Evolutionary conservation across 108 stramenopile genomes (phyloP).

Genomic region (Tribonema minus): DNA sequence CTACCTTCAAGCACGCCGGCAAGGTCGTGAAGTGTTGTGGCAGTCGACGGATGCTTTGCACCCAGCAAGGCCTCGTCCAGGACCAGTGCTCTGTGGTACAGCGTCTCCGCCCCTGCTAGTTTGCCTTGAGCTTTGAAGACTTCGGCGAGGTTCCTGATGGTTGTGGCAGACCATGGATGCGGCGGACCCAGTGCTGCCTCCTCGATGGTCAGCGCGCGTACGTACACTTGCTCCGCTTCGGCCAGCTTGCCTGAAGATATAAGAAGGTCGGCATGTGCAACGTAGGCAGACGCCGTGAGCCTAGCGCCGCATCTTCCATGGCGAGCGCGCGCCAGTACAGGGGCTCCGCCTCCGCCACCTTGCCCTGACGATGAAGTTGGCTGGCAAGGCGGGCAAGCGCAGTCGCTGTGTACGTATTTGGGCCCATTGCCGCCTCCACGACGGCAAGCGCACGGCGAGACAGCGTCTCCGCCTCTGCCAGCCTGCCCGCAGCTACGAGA

Average conservation of each 20-base stretch:
- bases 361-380: background rate
- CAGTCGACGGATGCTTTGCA: background rate
- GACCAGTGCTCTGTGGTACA: background rate
- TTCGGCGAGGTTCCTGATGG: background rate
- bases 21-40: too few species aligned
- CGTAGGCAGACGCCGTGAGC: background rate
- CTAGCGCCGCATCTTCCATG: background rate
- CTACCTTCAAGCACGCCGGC: too few species aligned
- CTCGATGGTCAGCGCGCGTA: too few species aligned
- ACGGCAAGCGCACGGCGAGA: background rate
- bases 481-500: background rate
- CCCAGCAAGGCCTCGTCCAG: background rate
- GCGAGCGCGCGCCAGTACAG: too few species aligned
- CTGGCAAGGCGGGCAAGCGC: background rate
- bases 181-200: too few species aligned
- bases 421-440: background rate
- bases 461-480: too few species aligned
- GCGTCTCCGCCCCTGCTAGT: background rate
- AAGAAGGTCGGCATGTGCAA: too few species aligned
- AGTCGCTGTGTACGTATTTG: background rate
- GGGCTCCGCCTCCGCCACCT: too few species aligned
- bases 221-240: too few species aligned
- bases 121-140: background rate
- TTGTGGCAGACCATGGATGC: too few species aligned
- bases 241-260: too few species aligned